Percentiles rank a stretch among this genome's conserved stretches.
phyloP scores from a whole-genome alignment of 371 early-diverging fungal species.

The Mortierella sp. region DNA sequence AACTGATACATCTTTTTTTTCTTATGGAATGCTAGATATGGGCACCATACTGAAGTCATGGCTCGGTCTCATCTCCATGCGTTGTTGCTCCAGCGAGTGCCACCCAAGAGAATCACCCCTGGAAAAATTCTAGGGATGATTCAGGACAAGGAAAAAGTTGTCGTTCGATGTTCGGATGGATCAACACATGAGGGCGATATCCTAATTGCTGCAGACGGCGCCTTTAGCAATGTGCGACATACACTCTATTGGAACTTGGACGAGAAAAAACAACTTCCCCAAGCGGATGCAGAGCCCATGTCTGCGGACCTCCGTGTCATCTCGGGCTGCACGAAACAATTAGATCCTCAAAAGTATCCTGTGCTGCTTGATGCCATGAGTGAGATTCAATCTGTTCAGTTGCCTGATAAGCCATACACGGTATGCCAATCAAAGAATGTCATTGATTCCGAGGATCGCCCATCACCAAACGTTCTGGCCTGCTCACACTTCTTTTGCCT shows the following conservation, averaged over 20 bases:
- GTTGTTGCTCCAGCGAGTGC: conserved; percentile 37
- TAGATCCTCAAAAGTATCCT: conserved; percentile 41
- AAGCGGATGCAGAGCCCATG: conserved; percentile 27
- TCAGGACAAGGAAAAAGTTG: conserved; percentile 33
- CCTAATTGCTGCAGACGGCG: conserved; percentile 47
- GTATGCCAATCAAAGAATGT: conserved; percentile 7
- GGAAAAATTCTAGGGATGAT: conserved; percentile 37
- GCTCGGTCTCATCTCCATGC: conserved; percentile 37
- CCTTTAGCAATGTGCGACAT: conserved; percentile 45
- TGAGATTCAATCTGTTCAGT: conserved; percentile 45
- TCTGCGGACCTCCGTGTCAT: conserved; percentile 36
- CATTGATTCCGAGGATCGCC: background rate
- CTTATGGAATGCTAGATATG: conserved; percentile 22
- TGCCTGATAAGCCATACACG: conserved; percentile 41
- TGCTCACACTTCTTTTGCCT: no score
- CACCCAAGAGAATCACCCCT: conserved; percentile 28
- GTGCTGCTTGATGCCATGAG: conserved; percentile 45
- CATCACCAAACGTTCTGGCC: background rate
- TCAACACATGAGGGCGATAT: conserved; percentile 41
- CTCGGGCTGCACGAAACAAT: conserved; percentile 41
- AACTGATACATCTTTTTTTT: background rate
- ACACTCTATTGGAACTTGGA: conserved; percentile 45
- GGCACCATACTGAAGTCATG: conserved; percentile 45
- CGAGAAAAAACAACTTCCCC: conserved; percentile 39
- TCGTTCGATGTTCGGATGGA: conserved; percentile 50